Evolutionary conservation across 164 flowering plant genomes (phyloP).

Genomic region (Liquidambar formosana): DNA sequence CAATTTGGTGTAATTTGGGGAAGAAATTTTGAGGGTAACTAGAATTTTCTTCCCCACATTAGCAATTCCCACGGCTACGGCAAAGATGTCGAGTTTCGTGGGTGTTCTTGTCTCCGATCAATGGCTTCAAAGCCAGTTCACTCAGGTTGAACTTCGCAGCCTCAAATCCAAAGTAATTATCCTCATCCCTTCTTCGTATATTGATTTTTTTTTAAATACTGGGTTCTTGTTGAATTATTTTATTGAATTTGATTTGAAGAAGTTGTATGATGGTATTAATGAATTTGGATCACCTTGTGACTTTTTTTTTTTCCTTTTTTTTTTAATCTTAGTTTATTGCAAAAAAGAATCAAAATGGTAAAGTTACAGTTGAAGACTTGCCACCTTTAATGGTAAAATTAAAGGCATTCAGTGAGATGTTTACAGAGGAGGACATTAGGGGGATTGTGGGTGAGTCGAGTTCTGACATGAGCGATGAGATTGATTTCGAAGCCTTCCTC

Average conservation of each 20-base stretch:
- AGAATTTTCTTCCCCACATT: conserved; percentile 3
- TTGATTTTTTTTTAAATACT: neutral
- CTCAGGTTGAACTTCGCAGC: conserved; percentile 64
- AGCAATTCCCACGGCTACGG: neutral
- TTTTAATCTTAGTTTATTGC: conserved; percentile 43
- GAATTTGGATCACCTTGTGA: neutral
- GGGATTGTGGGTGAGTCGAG: conserved; percentile 44
- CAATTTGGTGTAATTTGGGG: neutral
- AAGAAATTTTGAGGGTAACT: neutral
- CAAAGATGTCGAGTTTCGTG: conserved; percentile 48
- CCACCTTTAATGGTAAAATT: conserved; percentile 63
- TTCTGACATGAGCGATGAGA: conserved; percentile 46
- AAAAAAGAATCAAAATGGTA: conserved; percentile 44
- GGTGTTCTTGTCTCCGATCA: conserved; percentile 69
- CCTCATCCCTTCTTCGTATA: neutral
- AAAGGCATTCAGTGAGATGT: conserved; percentile 48
- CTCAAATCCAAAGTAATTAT: conserved; percentile 49
- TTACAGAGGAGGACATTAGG: conserved; percentile 62
- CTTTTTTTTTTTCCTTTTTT: neutral
- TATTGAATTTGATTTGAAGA: neutral
- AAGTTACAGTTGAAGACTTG: conserved; percentile 60
- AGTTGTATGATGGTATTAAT: neutral
- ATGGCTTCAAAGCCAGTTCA: conserved; percentile 68
- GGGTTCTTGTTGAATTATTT: neutral
- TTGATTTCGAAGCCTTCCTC: conserved; percentile 81